phyloP scores from a whole-genome alignment of 345 rosid genomes.

The Firmiana major region DNA sequence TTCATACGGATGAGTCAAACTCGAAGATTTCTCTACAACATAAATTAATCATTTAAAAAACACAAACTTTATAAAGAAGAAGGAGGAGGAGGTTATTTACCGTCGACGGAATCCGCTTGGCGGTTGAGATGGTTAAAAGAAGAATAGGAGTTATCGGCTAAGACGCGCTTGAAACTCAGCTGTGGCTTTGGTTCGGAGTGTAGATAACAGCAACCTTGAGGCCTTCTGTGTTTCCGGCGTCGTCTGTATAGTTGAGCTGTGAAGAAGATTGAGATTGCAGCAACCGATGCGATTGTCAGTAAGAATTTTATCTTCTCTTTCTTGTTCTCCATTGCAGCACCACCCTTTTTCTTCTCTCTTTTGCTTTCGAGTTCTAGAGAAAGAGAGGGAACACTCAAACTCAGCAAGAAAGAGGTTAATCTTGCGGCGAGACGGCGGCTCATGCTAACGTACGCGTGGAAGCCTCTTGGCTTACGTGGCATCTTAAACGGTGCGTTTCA shows the following conservation, averaged over 20 bases:
- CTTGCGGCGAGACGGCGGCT: not conserved
- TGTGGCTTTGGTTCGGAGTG: slow-evolving; percentile 71
- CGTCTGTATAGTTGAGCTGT: slow-evolving; percentile 40
- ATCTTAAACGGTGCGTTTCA: not conserved
- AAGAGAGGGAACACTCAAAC: not conserved
- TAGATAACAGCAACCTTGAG: slow-evolving; percentile 51
- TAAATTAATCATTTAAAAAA: slow-evolving; percentile 10
- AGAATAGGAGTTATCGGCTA: slow-evolving; percentile 84
- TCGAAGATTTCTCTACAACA: slow-evolving; percentile 41
- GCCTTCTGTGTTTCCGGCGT: slow-evolving; percentile 37
- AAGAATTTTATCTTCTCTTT: slow-evolving; percentile 39
- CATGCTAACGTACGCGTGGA: not conserved
- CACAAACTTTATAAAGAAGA: not conserved
- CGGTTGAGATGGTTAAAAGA: slow-evolving; percentile 63
- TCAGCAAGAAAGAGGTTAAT: not conserved
- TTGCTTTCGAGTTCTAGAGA: not conserved
- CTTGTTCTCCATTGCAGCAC: slow-evolving; percentile 33
- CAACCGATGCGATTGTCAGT: slow-evolving; percentile 46
- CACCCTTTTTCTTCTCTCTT: not conserved
- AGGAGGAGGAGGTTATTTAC: slow-evolving; percentile 4
- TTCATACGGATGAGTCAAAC: slow-evolving; percentile 57
- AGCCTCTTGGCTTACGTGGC: not conserved
- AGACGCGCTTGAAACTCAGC: slow-evolving; percentile 59
- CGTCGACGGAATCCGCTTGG: slow-evolving; percentile 9
- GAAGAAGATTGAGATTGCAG: slow-evolving; percentile 45